Percentiles rank a stretch among this genome's conserved stretches.
These are phyloP conservation scores for Thelonectria olida DNA, from an alignment of 2,329 filamentous ascomycete species.

Conservation along the genomic window DNA sequence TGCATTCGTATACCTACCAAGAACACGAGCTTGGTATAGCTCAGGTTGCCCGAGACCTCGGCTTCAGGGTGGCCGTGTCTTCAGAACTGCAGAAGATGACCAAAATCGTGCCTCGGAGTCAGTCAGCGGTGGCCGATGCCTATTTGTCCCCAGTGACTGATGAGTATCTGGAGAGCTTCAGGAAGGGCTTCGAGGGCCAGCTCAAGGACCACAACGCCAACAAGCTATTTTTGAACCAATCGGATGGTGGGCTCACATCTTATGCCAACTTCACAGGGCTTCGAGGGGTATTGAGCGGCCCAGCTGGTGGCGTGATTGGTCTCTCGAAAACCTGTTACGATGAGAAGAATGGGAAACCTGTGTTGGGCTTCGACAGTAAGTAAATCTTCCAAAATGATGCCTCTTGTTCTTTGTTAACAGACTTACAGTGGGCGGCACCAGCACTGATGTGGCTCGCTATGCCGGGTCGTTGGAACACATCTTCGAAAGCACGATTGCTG, in stretches of 20 bases:
- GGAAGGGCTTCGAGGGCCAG: constrained; percentile 68
- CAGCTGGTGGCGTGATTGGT: constrained; percentile 74
- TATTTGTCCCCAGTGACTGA: constrained; percentile 76
- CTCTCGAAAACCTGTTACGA: constrained; percentile 76
- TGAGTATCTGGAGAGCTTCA: constrained; percentile 73
- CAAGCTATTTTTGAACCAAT: constrained; percentile 74
- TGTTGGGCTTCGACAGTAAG: constrained; percentile 55
- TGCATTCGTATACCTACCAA: constrained; percentile 89
- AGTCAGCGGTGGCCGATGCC: constrained; percentile 74
- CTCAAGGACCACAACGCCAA: constrained; percentile 47
- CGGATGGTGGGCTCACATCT: too few species aligned
- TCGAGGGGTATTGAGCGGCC: constrained; percentile 71
- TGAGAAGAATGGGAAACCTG: constrained; percentile 67
- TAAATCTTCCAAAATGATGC: too few species aligned
- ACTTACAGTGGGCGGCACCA: constrained; percentile 66
- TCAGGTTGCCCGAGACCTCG: constrained; percentile 76
- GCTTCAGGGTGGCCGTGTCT: constrained; percentile 74
- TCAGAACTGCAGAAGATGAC: constrained; percentile 74
- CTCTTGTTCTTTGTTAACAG: background rate
- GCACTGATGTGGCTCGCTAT: constrained; percentile 76
- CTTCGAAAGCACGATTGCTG: constrained; percentile 75
- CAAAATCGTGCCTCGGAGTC: constrained; percentile 74
- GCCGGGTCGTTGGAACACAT: constrained; percentile 76
- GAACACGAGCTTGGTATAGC: constrained; percentile 81
- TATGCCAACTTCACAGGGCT: constrained; percentile 71